These are phyloP conservation scores for Myxozyma geophila DNA, from an alignment of 805 yeast species.

Conservation along the genomic window DNA sequence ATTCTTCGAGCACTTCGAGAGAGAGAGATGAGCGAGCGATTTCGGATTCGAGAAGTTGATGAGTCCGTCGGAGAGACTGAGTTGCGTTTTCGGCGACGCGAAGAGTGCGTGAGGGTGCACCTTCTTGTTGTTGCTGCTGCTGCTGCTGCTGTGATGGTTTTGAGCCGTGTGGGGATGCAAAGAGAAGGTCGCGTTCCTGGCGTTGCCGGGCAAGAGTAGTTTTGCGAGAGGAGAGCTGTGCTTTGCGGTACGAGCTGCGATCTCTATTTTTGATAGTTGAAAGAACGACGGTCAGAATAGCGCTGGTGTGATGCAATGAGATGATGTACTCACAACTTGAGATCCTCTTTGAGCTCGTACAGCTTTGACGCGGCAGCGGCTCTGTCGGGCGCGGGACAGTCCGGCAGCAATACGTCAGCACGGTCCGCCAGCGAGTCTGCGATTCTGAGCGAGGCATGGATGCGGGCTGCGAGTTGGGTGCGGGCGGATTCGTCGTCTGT, in stretches of 20 bases:
- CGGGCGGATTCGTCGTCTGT: slow-evolving; percentile 23
- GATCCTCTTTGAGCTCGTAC: slow-evolving; percentile 23
- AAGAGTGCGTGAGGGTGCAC: slow-evolving; percentile 14
- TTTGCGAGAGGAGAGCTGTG: slow-evolving; percentile 35
- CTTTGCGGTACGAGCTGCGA: slow-evolving; percentile 35
- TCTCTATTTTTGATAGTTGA: slow-evolving; percentile 20
- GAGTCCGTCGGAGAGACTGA: slow-evolving; percentile 43
- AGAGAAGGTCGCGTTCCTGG: slow-evolving; percentile 12
- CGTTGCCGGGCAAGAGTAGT: slow-evolving; percentile 11
- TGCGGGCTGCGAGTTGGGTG: slow-evolving; percentile 19
- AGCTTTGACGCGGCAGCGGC: slow-evolving; percentile 6
- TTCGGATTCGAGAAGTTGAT: slow-evolving; percentile 47
- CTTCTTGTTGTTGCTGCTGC: not conserved
- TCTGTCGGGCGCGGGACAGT: not conserved
- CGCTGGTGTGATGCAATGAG: not conserved
- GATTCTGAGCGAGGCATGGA: slow-evolving; percentile 20
- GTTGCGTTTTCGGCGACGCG: slow-evolving; percentile 42
- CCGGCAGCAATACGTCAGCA: slow-evolving; percentile 19
- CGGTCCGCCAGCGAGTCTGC: slow-evolving; percentile 26
- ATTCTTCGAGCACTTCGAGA: slow-evolving; percentile 47
- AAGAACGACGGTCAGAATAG: not conserved
- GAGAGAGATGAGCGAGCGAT: slow-evolving; percentile 47
- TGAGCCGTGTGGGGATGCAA: slow-evolving; percentile 5
- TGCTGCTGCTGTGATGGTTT: not conserved
- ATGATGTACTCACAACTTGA: slow-evolving; percentile 17